Evolutionary conservation across 1,284 basidiomycete genomes (phyloP), one percentile per base, ranked within the genome.

Genomic region (Naganishia sp.): DNA sequence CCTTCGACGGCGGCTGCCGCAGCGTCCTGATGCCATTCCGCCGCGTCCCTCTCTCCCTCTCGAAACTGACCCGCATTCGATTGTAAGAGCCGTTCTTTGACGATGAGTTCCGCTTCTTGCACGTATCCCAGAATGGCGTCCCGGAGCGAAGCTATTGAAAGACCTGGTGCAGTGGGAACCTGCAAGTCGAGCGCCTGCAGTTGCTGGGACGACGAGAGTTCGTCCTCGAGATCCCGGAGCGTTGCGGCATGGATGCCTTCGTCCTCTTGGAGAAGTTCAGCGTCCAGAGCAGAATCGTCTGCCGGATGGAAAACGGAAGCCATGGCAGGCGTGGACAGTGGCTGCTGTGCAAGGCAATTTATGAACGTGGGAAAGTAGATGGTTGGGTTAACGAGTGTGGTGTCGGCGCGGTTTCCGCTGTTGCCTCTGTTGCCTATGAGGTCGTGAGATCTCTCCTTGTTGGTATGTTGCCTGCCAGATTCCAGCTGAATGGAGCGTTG

Each of bases 71-170:
- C 15, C 32, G 70, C n/a, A 63, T 73, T 17, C 35, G 58, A 61
- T 2, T 39, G 35, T 39, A 13, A 39, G 2, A 78, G 70, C 11
- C 73, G 63, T n/a, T 71, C 73, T 28, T 72, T 68, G 6, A 80
- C 54, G 2, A 77, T 75, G 4, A 71, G 62, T 61, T 80, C 79
- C 0, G 77, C 75, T 65, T 80, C 79, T 17, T 75, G 73, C 1
- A 80, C 61, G 53, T 80, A 80, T 1, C 76, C 76, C 2, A 80
- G 68, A 0, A 80, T 69, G 7, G 79, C 79, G 0, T 73, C 67
- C 17, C 77, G 74, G 5, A 80, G 72, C 15, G 73, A 73, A 0
- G 52, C 68, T 10, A 69, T 50, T 3, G 67, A 64, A 18, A 65
- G 32, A 25, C n/a, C 52, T 18, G 51, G 50, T 28, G 51, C 54